Percentiles rank a stretch among this genome's conserved stretches.
These are phyloP conservation scores for Metroxylon sagu DNA, from an alignment of 176 grass and related monocot genomes.

Conservation along the genomic window DNA sequence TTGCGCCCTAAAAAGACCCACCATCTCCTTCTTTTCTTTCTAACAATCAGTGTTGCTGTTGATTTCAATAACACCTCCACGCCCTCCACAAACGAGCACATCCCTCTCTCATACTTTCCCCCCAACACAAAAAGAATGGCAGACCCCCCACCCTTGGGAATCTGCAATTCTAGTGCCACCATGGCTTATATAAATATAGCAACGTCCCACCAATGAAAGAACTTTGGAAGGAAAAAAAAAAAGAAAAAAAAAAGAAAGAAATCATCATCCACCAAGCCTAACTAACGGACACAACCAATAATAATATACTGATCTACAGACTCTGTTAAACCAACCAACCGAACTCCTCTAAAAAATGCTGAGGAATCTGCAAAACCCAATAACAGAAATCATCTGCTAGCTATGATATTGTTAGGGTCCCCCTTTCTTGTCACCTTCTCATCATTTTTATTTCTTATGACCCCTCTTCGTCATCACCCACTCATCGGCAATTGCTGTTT, in stretches of 20 bases:
- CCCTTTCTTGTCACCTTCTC: constrained; percentile 22
- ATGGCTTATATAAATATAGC: constrained; percentile 27
- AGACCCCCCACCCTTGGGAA: constrained; percentile 4
- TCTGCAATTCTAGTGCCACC: constrained; percentile 9
- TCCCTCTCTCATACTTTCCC: neutral
- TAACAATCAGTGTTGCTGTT: constrained; percentile 36
- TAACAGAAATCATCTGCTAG: constrained; percentile 33
- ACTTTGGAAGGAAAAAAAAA: neutral
- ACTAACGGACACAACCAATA: too few relatives aligned
- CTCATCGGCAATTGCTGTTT: neutral
- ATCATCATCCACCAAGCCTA: too few relatives aligned
- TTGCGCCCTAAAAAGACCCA: constrained; percentile 6
- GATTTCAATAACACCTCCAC: constrained; percentile 24
- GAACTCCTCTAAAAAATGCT: constrained; percentile 30
- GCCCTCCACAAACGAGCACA: constrained; percentile 27
- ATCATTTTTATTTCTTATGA: constrained; percentile 6
- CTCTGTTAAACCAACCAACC: constrained; percentile 9
- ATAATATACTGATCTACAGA: neutral
- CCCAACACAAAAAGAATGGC: constrained; percentile 39
- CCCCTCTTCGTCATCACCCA: constrained; percentile 6
- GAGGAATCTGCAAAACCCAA: constrained; percentile 43
- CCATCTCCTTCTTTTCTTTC: constrained; percentile 3
- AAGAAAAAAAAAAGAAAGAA: too few relatives aligned
- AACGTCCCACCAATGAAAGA: constrained; percentile 31
- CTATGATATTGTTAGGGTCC: neutral